A percentile compares a stretch with the other conserved stretches of the same genome.
phyloP scores from a whole-genome alignment of 495 filamentous ascomycete species.

The Platismatia glauca region DNA sequence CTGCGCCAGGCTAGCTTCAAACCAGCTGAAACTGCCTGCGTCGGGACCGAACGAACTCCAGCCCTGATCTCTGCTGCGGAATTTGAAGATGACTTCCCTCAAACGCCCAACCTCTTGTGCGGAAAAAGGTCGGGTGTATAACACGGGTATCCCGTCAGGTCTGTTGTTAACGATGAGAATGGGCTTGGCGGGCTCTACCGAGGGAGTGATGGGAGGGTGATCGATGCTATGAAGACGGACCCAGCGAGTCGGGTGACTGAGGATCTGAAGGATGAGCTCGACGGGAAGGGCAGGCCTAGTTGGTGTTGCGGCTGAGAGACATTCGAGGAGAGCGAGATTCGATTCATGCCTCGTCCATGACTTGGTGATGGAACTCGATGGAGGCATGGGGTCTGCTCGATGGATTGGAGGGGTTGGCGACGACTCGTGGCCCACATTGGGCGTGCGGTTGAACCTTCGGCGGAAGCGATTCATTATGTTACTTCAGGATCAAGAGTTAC shows the following conservation, averaged over 20 bases:
- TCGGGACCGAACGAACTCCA: conserved; percentile 36
- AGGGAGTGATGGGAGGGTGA: neutral
- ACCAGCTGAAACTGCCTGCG: conserved; percentile 57
- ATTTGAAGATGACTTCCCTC: conserved; percentile 55
- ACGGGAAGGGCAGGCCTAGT: conserved; percentile 15
- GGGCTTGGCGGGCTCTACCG: neutral
- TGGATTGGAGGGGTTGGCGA: neutral
- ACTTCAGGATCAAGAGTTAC: neutral
- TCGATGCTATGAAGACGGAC: conserved; percentile 21
- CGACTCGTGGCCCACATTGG: neutral
- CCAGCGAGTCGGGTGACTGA: conserved; percentile 28
- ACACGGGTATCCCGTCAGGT: neutral
- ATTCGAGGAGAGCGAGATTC: conserved; percentile 16
- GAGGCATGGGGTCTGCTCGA: neutral
- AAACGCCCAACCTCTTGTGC: neutral
- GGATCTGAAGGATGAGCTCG: conserved; percentile 28
- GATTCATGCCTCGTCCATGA: conserved; percentile 29
- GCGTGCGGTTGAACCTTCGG: neutral
- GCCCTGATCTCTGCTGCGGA: conserved; percentile 60
- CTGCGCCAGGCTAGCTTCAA: conserved; percentile 39
- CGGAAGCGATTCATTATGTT: conserved; percentile 19
- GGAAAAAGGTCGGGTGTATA: conserved; percentile 11
- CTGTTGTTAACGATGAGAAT: neutral
- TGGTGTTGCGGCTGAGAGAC: conserved; percentile 19
- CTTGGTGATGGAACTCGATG: conserved; percentile 21